These are phyloP conservation scores for Beauveria sp. DNA, from an alignment of 2,329 filamentous ascomycete species.

Conservation along the genomic window DNA sequence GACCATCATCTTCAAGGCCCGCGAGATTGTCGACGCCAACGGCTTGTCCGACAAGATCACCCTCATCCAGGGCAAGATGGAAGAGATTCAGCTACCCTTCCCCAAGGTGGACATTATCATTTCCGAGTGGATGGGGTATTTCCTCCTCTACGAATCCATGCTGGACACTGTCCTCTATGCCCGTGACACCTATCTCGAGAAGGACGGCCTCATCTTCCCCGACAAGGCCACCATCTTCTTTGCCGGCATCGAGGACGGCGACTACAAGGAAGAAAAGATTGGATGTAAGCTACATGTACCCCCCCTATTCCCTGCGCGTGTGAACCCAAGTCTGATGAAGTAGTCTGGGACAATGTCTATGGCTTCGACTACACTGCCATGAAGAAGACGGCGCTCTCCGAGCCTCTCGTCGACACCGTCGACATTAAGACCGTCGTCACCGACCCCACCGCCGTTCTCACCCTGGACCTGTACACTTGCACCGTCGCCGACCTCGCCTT, in stretches of 20 bases:
- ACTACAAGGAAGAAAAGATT: constrained; percentile 99
- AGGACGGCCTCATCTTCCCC: constrained; percentile 91
- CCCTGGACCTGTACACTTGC: constrained; percentile 89
- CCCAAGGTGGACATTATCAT: constrained; percentile 99
- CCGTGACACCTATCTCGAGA: constrained; percentile 80
- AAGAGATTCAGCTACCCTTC: constrained; percentile 89
- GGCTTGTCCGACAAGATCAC: constrained; percentile 95
- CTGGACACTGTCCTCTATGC: constrained; percentile 96
- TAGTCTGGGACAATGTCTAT: constrained; percentile 99
- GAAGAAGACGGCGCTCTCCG: constrained; percentile 86
- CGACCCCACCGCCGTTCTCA: constrained; percentile 77
- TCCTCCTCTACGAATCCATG: constrained; percentile 98
- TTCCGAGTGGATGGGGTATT: constrained; percentile 99
- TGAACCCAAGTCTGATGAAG: neutral
- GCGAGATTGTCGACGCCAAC: constrained; percentile 87
- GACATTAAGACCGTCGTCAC: constrained; percentile 96
- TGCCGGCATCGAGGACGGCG: constrained; percentile 94
- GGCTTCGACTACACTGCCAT: constrained; percentile 94
- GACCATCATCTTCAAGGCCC: constrained; percentile 97
- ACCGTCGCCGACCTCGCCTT: constrained; percentile 78
- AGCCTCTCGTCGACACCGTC: constrained; percentile 95
- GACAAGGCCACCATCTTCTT: constrained; percentile 98
- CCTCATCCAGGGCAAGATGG: constrained; percentile 98
- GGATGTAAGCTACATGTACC: constrained; percentile 60
- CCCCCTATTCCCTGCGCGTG: neutral